These are phyloP conservation scores for Barnettozyma sucrosica DNA, from an alignment of 805 yeast species.

Conservation along the genomic window DNA sequence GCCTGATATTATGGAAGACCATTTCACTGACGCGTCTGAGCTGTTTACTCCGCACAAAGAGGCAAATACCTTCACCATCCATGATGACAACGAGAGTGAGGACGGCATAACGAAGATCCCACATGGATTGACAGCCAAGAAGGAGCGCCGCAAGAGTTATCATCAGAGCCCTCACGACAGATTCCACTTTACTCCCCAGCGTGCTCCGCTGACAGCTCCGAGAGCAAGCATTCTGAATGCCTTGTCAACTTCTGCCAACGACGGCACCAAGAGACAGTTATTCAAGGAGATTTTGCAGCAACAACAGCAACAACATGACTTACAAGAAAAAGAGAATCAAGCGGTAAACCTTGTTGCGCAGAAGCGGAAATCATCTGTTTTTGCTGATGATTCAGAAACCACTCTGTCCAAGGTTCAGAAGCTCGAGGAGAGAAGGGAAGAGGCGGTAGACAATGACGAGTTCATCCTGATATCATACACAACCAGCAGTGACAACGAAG, in stretches of 20 bases:
- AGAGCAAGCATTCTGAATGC: constrained; percentile 25
- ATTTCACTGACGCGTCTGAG: constrained; percentile 14
- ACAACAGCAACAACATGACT: background rate
- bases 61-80: constrained; percentile 15
- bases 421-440: background rate
- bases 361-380: constrained; percentile 11
- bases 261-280: constrained; percentile 22
- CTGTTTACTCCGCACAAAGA: constrained; percentile 21
- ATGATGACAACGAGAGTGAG: constrained; percentile 10
- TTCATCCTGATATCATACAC: constrained; percentile 12
- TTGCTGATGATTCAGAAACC: constrained; percentile 2
- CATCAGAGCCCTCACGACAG: constrained; percentile 8
- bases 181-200: constrained; percentile 17
- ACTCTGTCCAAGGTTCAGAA: constrained; percentile 5
- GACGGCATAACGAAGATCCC: constrained; percentile 31
- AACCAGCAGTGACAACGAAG: constrained; percentile 19
- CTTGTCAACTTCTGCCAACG: constrained; percentile 15
- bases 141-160: constrained; percentile 26
- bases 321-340: constrained; percentile 1
- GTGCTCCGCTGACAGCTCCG: constrained; percentile 29
- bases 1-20: background rate
- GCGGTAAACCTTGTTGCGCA: background rate
- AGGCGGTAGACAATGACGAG: background rate
- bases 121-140: constrained; percentile 38
- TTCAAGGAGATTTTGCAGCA: constrained; percentile 4